Percentiles rank a stretch among this genome's conserved stretches.
Evolutionary conservation across 164 flowering plant species (phyloP).

Genomic region (Piper longum): DNA sequence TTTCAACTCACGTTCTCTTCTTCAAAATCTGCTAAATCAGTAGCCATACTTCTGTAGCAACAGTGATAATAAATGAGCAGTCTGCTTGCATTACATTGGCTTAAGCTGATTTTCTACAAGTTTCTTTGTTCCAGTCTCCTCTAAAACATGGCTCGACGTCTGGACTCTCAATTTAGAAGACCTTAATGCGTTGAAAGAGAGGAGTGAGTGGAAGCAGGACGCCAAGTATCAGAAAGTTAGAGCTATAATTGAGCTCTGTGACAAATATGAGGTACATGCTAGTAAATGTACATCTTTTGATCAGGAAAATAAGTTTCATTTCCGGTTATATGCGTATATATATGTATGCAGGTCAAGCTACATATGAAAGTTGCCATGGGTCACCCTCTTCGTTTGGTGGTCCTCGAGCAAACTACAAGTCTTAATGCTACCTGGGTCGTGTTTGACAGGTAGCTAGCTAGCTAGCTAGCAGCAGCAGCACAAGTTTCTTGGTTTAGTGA

Average conservation of each 20-base stretch:
- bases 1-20: background rate
- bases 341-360: constrained; percentile 26
- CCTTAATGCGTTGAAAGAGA: constrained; percentile 7
- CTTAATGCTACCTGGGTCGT: constrained; percentile 38
- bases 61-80: too few species aligned
- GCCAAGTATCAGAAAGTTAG: constrained; percentile 16
- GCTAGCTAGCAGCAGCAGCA: background rate
- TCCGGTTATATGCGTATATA: background rate
- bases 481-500: background rate
- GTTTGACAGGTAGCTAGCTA: constrained; percentile 13
- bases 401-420: constrained; percentile 25
- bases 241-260: constrained; percentile 15
- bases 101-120: background rate
- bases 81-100: background rate
- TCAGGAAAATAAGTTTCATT: background rate
- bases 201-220: constrained; percentile 14
- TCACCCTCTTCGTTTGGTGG: constrained; percentile 17
- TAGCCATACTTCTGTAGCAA: background rate
- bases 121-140: constrained; percentile 9
- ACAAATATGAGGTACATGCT: constrained; percentile 17
- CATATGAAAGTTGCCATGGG: constrained; percentile 40
- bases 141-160: constrained; percentile 21
- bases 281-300: background rate
- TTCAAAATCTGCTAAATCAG: background rate
- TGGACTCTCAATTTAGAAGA: constrained; percentile 20